Percentiles rank a stretch among this genome's conserved stretches.
These are phyloP conservation scores for Coleophoma eucalyptorum DNA, from an alignment of 2,329 filamentous ascomycete species.

Conservation along the genomic window DNA sequence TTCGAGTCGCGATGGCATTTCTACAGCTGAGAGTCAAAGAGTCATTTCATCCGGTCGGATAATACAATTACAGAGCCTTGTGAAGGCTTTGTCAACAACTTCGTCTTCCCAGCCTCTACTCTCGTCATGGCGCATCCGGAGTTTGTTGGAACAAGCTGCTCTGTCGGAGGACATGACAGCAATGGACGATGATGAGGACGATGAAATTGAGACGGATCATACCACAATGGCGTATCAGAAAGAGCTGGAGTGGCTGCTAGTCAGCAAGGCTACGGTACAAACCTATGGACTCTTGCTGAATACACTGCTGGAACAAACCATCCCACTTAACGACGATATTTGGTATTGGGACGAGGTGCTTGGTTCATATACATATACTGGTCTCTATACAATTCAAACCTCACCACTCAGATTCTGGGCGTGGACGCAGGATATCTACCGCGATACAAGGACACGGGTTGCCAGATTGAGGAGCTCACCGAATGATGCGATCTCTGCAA, in stretches of 20 bases:
- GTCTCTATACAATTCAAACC: slow-evolving; percentile 82
- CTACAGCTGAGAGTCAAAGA: slow-evolving; percentile 16
- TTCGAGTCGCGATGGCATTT: slow-evolving; percentile 36
- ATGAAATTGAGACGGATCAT: slow-evolving; percentile 17
- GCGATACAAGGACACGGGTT: slow-evolving; percentile 37
- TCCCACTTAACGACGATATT: slow-evolving; percentile 79
- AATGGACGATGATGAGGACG: slow-evolving; percentile 29
- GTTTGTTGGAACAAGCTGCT: slow-evolving; percentile 59
- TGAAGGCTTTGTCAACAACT: slow-evolving; percentile 68
- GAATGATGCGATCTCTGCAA: slow-evolving; percentile 16
- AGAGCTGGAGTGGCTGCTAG: slow-evolving; percentile 85
- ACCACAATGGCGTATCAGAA: slow-evolving; percentile 55
- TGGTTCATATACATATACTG: slow-evolving; percentile 72
- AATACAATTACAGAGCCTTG: slow-evolving; percentile 61
- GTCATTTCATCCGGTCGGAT: slow-evolving; percentile 45
- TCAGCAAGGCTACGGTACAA: slow-evolving; percentile 90
- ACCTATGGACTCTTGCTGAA: slow-evolving; percentile 79
- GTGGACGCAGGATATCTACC: slow-evolving; percentile 68
- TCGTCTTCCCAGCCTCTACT: slow-evolving; percentile 61
- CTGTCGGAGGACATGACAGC: slow-evolving; percentile 37
- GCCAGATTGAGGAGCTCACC: slow-evolving; percentile 23
- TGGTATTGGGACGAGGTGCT: slow-evolving; percentile 95
- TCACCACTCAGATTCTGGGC: slow-evolving; percentile 72
- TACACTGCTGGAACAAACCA: slow-evolving; percentile 75
- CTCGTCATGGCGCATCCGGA: slow-evolving; percentile 53